A percentile compares a stretch with the other conserved stretches of the same genome.
Conservation (phyloP, 306 rosid genomes). For the Senna siamea region DNA sequence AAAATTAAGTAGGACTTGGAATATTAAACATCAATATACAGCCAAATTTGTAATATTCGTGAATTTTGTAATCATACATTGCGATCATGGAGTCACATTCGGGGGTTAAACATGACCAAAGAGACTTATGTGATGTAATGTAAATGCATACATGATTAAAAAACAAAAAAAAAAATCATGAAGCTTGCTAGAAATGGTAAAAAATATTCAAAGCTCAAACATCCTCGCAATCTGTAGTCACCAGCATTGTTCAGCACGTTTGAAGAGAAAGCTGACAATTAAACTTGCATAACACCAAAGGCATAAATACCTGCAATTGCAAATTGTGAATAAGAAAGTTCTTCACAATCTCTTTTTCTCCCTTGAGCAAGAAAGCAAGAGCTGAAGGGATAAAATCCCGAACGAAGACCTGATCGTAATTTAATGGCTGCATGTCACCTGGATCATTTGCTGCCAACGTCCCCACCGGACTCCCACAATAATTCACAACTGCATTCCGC, state of each 20-base stretch:
- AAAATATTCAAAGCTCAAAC: no score
- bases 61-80: no score
- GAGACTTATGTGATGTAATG: not conserved
- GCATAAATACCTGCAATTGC: conserved; percentile 75
- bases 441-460: conserved; percentile 89
- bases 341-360: conserved; percentile 77
- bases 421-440: conserved; percentile 64
- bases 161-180: no score
- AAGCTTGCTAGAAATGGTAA: no score
- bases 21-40: no score
- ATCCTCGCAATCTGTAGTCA: no score
- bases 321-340: conserved; percentile 84
- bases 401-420: conserved; percentile 86
- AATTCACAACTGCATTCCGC: conserved; percentile 61
- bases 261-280: no score
- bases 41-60: no score
- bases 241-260: no score
- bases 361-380: conserved; percentile 84
- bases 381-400: conserved; percentile 85
- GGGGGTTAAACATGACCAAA: no score
- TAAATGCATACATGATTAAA: not conserved
- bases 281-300: not conserved
- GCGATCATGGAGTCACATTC: no score
- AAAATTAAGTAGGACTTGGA: conserved; percentile 24
- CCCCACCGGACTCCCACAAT: conserved; percentile 84